Evolutionary conservation across 1,284 basidiomycete species (phyloP), one percentile per base, ranked within the genome.

Genomic region (Kwoniella shivajii): DNA sequence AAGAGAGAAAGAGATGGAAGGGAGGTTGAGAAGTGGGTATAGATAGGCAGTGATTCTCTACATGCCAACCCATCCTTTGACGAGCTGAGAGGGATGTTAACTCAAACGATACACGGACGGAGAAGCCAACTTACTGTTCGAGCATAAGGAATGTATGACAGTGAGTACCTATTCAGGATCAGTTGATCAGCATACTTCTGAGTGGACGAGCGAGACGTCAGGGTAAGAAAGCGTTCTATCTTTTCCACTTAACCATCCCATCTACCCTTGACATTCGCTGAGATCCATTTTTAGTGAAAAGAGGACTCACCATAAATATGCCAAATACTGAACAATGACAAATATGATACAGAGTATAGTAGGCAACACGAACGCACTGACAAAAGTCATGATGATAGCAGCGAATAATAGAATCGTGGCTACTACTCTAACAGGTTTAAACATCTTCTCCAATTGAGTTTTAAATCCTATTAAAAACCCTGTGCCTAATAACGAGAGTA

Each of bases 391-490:
- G 14, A 76, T 86, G 65, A 93, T 89, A 18, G 87, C 85, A 2
- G 76, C 86, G 3, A 96, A 72, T 77, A 96, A 86, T 33, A 94
- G 72, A 55, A 92, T 74, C 0, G 90, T 87, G 0, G 93, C 92
- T 11, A 89, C 79, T n/a, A 95, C 79, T 53, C 92, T 88, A 22
- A 94, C 85, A 47, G 90, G 88, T 76, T 93, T 92, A 83, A 95
- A 95, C 92, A 94, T 94, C 63, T 90, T 81, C 77, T 90, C 89
- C 38, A 88, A 58, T 74, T 94, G 92, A 63, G 84, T 88, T 60
- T 79, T 75, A 78, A 93, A 94, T 84, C 92, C 75, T 48, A 94
- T 85, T 69, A 95, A 79, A 80, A 94, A 95, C 1, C 92, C 92
- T 0, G 92, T 94, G 26, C 92, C 93, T 57, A 89, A 77, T 50